A percentile compares a stretch with the other conserved stretches of the same genome.
phyloP scores from a whole-genome alignment of 192 early-diverging fungal species.

The Pecoramyces ruminantium region DNA sequence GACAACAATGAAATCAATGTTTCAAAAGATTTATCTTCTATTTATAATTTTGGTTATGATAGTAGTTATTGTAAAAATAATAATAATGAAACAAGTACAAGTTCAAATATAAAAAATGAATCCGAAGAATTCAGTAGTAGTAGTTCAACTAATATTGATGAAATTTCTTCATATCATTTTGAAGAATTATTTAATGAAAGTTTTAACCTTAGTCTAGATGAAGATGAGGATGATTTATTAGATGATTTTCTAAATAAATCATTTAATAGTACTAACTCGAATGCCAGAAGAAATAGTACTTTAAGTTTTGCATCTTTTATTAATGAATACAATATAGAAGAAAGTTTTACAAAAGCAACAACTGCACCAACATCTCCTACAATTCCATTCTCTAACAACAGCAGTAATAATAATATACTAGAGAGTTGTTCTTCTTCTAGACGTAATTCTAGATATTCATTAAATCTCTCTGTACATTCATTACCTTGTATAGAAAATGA shows the following conservation, averaged over 20 bases:
- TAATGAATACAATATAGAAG: background rate
- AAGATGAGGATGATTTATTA: background rate
- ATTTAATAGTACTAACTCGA: background rate
- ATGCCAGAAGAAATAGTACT: background rate
- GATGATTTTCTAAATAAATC: background rate
- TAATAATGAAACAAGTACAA: background rate
- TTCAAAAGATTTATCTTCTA: background rate
- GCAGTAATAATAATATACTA: too few relatives aligned
- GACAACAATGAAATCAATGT: background rate
- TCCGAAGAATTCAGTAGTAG: too few relatives aligned
- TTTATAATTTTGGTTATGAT: background rate
- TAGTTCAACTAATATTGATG: background rate
- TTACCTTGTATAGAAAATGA: background rate
- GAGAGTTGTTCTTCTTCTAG: background rate
- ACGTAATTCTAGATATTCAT: background rate
- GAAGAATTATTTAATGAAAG: background rate
- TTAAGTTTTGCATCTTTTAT: background rate
- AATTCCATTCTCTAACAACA: too few relatives aligned
- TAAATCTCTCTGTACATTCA: background rate
- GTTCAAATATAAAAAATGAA: too few relatives aligned
- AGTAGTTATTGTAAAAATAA: background rate
- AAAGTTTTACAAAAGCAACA: too few relatives aligned
- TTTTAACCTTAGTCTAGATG: background rate
- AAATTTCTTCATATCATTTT: background rate
- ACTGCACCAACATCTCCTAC: too few relatives aligned